Base-by-base conservation (phyloP, 495 filamentous ascomycete genomes). In the Talaromyces ruber region DNA sequence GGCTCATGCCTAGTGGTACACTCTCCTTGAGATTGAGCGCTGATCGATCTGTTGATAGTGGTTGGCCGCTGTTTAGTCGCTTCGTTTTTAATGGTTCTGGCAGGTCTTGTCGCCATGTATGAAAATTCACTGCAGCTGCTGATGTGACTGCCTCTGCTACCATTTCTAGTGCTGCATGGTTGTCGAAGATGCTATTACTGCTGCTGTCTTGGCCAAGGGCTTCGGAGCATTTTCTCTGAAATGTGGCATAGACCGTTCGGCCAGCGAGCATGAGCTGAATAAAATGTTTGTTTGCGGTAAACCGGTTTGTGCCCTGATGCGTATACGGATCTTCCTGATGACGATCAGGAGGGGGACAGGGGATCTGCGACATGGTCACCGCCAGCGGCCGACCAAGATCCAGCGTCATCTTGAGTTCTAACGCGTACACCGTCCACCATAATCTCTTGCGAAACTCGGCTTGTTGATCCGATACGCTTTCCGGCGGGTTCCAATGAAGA, bases 21-120 rank as follows among this genome's bases (percentile, higher is more conserved):
- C 67, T 68, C 2, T 58, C 47, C 30, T 79, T 70, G 24, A 83
- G 65, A 18, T 74, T 73, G 0, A 82, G 60, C 3, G 64, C 22
- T 14, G 67, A 68, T 8, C 68, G 37, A 50, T 77, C 74, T 2
- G 71, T 75, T 16, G 79, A 76, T 39, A 78, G 75, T 11, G 76
- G 66, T 28, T 69, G 64, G 5, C 73, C 76, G 8, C 59, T 18
- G 16, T 63, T 62, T 11, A 68, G 67, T 16, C 80, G 69, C 34
- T 62, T 47, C 6, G 55, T 73, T 50, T 75, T 76, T 21, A 80
- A 54, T 0, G 65, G 67, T 1, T 66, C 54, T 0, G 79, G 79
- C 1, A 82, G 74, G 2, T 73, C 58, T 6, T 68, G 55, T 12
- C 65, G 56, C 79, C 78, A 82, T n/a, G 54, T 58, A 25, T 69